Conservation (phyloP, 139 green algal species). For the Volvox reticuliferus region DNA sequence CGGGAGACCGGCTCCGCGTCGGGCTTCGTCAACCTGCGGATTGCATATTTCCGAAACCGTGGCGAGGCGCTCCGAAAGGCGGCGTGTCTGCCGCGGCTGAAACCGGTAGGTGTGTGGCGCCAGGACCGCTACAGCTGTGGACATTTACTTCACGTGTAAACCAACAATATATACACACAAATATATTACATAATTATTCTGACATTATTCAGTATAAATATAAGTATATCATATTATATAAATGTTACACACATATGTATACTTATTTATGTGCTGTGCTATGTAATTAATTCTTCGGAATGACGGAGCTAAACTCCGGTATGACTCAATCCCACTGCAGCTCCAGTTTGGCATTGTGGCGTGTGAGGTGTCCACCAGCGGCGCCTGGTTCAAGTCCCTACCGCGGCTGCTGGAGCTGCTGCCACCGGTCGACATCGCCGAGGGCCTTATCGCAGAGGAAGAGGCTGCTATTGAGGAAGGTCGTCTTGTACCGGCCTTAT, state of each 20-base stretch:
- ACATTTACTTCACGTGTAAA: too few species aligned
- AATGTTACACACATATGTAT: too few species aligned
- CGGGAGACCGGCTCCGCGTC: slow-evolving; percentile 46
- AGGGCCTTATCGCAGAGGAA: neutral
- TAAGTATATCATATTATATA: too few species aligned
- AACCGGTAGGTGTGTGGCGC: neutral
- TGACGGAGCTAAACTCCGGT: too few species aligned
- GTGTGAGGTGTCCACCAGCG: slow-evolving; percentile 50
- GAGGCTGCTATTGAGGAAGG: neutral
- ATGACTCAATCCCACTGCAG: neutral
- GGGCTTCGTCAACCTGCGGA: slow-evolving; percentile 34
- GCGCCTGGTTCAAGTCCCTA: slow-evolving; percentile 51
- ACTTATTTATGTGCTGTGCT: too few species aligned
- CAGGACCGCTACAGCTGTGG: too few species aligned
- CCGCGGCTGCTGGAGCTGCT: slow-evolving; percentile 18
- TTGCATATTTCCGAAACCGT: slow-evolving; percentile 49
- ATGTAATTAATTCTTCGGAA: too few species aligned
- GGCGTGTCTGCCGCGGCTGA: slow-evolving; percentile 14
- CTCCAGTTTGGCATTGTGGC: slow-evolving; percentile 46
- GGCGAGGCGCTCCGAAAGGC: slow-evolving; percentile 4
- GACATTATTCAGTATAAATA: too few species aligned
- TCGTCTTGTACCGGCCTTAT: neutral
- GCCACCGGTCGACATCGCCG: neutral
- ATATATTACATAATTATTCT: too few species aligned
- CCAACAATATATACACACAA: too few species aligned